Evolutionary conservation across 108 stramenopile species (phyloP).

Genomic region (Pseudonitzschia multiseries): DNA sequence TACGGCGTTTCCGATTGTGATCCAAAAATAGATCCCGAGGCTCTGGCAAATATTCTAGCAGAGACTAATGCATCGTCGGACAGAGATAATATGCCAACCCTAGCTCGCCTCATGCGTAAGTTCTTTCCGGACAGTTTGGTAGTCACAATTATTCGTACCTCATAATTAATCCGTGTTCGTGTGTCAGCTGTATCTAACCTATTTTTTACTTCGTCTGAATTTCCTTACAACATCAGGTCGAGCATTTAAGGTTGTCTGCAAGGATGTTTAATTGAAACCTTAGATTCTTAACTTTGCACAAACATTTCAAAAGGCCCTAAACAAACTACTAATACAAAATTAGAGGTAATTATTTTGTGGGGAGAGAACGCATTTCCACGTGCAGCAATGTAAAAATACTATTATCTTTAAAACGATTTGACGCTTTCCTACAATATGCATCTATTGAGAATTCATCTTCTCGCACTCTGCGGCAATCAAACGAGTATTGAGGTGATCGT

Average conservation of each 20-base stretch:
- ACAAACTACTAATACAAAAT: no score
- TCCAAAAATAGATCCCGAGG: constrained; percentile 31
- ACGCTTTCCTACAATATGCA: no score
- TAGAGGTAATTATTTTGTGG: no score
- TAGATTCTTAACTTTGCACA: no score
- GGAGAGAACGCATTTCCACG: no score
- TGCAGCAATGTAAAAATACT: no score
- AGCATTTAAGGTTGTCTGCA: constrained; percentile 15
- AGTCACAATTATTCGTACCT: no score
- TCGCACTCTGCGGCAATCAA: constrained; percentile 85
- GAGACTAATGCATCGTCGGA: constrained; percentile 39
- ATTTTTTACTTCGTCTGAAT: background rate
- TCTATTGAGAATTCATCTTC: constrained; percentile 46
- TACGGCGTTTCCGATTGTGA: constrained; percentile 48
- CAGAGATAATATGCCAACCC: constrained; percentile 21
- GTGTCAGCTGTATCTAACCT: no score
- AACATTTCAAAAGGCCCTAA: no score
- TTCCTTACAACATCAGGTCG: constrained; percentile 10
- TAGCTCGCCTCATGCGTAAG: constrained; percentile 47
- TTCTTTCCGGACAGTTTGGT: background rate
- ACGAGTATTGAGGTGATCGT: constrained; percentile 82
- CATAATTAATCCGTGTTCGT: no score
- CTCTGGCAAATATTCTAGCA: constrained; percentile 25
- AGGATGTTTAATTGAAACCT: no score
- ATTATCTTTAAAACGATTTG: no score